Evolutionary conservation across 2,329 filamentous ascomycete genomes (phyloP).

Genomic region (Paradendryphiella salina): DNA sequence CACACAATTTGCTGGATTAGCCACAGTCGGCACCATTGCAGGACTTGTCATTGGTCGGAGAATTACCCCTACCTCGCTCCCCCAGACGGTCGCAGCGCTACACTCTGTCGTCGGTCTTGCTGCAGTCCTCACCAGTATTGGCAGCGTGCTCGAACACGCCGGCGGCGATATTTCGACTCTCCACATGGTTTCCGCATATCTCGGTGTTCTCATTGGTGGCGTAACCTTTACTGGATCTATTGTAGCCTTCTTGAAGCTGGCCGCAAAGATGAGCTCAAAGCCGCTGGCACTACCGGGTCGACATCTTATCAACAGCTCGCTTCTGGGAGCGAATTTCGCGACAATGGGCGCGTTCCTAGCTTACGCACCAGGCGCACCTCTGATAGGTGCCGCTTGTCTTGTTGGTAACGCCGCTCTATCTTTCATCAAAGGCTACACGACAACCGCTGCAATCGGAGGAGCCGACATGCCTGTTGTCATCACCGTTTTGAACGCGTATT

Average conservation of each 20-base stretch:
- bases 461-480: constrained; percentile 94
- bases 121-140: constrained; percentile 84
- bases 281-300: constrained; percentile 73
- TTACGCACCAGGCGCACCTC: constrained; percentile 76
- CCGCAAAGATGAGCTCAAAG: constrained; percentile 77
- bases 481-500: constrained; percentile 87
- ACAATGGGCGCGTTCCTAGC: constrained; percentile 84
- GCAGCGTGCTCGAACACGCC: constrained; percentile 77
- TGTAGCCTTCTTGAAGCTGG: constrained; percentile 85
- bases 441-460: constrained; percentile 86
- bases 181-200: constrained; percentile 82
- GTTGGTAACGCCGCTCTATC: constrained; percentile 76
- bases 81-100: constrained; percentile 84
- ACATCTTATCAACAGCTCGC: constrained; percentile 72
- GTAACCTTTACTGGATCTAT: constrained; percentile 91
- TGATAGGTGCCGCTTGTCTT: constrained; percentile 77
- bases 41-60: constrained; percentile 79
- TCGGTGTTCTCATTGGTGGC: constrained; percentile 82
- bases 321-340: constrained; percentile 75
- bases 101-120: constrained; percentile 90
- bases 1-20: constrained; percentile 77
- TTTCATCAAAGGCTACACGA: constrained; percentile 85
- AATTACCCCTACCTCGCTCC: constrained; percentile 85
- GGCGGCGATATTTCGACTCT: constrained; percentile 72
- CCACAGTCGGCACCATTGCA: constrained; percentile 68